Base-by-base conservation (phyloP, 352 stramenopile species). In the Pythium insidiosum region DNA sequence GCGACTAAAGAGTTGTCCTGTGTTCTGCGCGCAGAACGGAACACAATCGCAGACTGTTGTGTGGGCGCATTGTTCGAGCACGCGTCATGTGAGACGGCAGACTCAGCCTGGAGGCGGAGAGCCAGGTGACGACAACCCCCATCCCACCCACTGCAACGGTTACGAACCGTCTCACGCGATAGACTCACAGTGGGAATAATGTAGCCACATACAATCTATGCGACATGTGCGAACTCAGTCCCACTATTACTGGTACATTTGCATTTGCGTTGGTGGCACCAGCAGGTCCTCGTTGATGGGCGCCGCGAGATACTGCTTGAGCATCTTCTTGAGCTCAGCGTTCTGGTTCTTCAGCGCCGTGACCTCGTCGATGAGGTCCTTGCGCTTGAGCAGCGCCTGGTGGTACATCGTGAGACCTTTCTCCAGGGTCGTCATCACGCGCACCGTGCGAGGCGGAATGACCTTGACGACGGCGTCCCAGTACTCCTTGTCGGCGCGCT, bases 281-380 rank as follows among this genome's bases (percentile, higher is more conserved):
- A 89, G 66, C 37, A 94, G 67, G 43, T 89, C 74, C 31, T 86
- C 76, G 56, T 92, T 90, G 50, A 92, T 86, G 9, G 74, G 56
- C 4, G 76, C 77, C 18, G 72, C 75, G 10, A 96, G 56, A 47
- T 97, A 96, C 39, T 96, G 79, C 41, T 94, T 91, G 24, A 97
- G 63, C 19, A 97, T 53, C 20, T 61, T 69, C 63, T 96, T 96
- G 45, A 97, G 80, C 63, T 97, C 72, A 11, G 56, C 50, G 48
- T 97, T 97, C 52, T 97, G 82, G 25, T 53, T 43, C 39, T 88
- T 76, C 30, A 97, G 77, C 22, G 40, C 52, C 5, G 58, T 69
- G 11, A 97, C 78, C 22, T 94, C 71, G 35, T 91, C 62, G 33
- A 96, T 86, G 15, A 81, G 60, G 15, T 78, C 62, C 40, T 93